These are phyloP conservation scores for Cyclotella atomus DNA, from an alignment of 108 stramenopile species.

Conservation along the genomic window DNA sequence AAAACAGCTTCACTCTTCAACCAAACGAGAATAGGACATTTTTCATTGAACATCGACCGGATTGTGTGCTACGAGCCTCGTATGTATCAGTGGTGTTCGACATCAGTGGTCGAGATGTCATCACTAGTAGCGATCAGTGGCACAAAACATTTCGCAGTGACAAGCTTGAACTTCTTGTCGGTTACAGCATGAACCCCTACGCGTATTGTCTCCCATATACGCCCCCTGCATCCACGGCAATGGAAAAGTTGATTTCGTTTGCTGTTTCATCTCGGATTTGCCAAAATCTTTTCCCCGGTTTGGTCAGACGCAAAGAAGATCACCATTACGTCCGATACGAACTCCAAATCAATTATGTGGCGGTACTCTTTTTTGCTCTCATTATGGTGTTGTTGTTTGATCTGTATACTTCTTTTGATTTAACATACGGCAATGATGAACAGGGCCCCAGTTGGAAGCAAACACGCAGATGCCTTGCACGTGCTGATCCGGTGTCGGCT, in stretches of 20 bases:
- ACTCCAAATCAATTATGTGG: conserved; percentile 28
- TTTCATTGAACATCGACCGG: conserved; percentile 67
- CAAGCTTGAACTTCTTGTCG: conserved; percentile 54
- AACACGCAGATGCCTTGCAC: conserved; percentile 77
- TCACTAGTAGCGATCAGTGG: conserved; percentile 5
- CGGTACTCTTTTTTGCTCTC: conserved; percentile 20
- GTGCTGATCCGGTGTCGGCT: conserved; percentile 69
- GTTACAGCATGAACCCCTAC: conserved; percentile 50
- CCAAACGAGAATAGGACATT: conserved; percentile 71
- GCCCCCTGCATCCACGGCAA: conserved; percentile 15
- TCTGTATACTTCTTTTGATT: conserved; percentile 25
- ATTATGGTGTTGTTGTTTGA: conserved; percentile 27
- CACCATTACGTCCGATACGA: conserved; percentile 17
- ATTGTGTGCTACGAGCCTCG: conserved; percentile 61
- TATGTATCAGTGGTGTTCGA: conserved; percentile 63
- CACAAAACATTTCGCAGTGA: conserved; percentile 30
- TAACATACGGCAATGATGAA: conserved; percentile 11
- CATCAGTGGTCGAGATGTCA: conserved; percentile 18
- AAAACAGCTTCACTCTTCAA: conserved; percentile 53
- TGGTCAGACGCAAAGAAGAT: conserved; percentile 17
- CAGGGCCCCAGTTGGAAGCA: conserved; percentile 46
- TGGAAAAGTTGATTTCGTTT: conserved; percentile 26
- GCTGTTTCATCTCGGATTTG: conserved; percentile 14
- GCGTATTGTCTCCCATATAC: conserved; percentile 46
- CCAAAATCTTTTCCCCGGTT: conserved; percentile 27